A percentile compares a stretch with the other conserved stretches of the same genome.
Conservation (phyloP, 768 basidiomycete genomes). For the Baorangia bicolor region DNA sequence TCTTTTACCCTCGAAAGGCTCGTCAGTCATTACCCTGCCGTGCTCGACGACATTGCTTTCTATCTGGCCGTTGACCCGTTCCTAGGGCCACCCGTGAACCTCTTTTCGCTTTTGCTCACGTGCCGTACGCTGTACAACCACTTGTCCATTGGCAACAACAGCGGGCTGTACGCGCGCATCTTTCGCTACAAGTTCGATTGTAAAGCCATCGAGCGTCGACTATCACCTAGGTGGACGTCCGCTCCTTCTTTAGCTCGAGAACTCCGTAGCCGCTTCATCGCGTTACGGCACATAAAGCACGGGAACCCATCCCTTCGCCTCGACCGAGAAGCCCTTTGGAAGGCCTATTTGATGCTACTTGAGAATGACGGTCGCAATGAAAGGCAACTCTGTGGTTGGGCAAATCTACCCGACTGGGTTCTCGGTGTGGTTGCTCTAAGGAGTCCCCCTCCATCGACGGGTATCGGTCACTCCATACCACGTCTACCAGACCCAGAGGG, state of each 20-base stretch:
- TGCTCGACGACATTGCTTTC: constrained; percentile 43
- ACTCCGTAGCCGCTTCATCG: constrained; percentile 41
- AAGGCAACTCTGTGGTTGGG: constrained; percentile 43
- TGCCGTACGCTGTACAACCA: constrained; percentile 37
- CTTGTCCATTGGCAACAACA: constrained; percentile 37
- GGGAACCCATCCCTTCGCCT: constrained; percentile 10
- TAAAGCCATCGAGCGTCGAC: constrained; percentile 39
- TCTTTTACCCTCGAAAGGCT: constrained; percentile 20
- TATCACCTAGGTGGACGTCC: constrained; percentile 38
- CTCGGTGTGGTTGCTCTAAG: constrained; percentile 15
- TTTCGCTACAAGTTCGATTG: constrained; percentile 47
- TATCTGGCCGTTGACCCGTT: constrained; percentile 37
- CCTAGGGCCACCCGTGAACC: constrained; percentile 43
- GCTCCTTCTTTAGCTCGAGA: constrained; percentile 41
- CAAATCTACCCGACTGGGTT: constrained; percentile 33
- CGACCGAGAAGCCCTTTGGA: constrained; percentile 50
- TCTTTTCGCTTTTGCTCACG: constrained; percentile 40
- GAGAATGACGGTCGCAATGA: constrained; percentile 52
- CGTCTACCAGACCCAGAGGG: constrained; percentile 33
- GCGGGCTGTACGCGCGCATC: constrained; percentile 42
- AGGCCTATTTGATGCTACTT: constrained; percentile 50
- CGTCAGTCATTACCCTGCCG: constrained; percentile 9
- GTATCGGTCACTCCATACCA: constrained; percentile 10
- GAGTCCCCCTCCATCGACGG: constrained; percentile 1
- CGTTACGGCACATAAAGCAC: constrained; percentile 42